Conservation (phyloP, 2,329 filamentous ascomycete genomes). For the Gyromitra esculenta region DNA sequence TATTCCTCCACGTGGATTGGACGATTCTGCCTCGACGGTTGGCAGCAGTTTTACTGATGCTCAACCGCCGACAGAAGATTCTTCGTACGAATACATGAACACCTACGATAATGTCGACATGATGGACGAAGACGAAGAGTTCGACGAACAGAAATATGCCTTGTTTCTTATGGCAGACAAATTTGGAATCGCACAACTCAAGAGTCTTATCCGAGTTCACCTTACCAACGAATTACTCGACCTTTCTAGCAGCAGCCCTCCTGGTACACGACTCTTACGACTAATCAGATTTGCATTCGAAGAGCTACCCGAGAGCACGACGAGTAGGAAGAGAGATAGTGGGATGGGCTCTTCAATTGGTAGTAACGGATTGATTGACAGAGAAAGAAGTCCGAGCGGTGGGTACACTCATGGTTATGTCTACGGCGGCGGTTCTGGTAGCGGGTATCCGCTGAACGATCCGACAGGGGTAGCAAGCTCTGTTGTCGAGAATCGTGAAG, state of each 20-base stretch:
- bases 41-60: conserved; percentile 52
- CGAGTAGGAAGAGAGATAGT: conserved; percentile 52
- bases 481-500: conserved; percentile 53
- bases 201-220: conserved; percentile 55
- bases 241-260: conserved; percentile 48
- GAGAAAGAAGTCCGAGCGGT: conserved; percentile 52
- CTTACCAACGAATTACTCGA: conserved; percentile 55
- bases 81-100: conserved; percentile 51
- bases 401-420: conserved; percentile 53
- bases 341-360: conserved; percentile 51
- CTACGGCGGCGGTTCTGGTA: conserved; percentile 49
- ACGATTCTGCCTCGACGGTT: conserved; percentile 53
- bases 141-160: conserved; percentile 55
- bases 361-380: conserved; percentile 47
- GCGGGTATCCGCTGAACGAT: conserved; percentile 52
- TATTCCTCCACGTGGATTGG: conserved; percentile 54
- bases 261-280: conserved; percentile 50
- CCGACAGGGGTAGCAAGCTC: conserved; percentile 48
- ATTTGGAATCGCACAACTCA: conserved; percentile 55
- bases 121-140: conserved; percentile 55
- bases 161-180: conserved; percentile 56
- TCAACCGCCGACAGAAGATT: conserved; percentile 52
- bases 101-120: conserved; percentile 52
- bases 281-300: conserved; percentile 56
- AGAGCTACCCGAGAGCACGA: conserved; percentile 53